These are phyloP conservation scores for Elaeagnus macrophylla DNA, from an alignment of 306 rosid species.

Conservation along the genomic window DNA sequence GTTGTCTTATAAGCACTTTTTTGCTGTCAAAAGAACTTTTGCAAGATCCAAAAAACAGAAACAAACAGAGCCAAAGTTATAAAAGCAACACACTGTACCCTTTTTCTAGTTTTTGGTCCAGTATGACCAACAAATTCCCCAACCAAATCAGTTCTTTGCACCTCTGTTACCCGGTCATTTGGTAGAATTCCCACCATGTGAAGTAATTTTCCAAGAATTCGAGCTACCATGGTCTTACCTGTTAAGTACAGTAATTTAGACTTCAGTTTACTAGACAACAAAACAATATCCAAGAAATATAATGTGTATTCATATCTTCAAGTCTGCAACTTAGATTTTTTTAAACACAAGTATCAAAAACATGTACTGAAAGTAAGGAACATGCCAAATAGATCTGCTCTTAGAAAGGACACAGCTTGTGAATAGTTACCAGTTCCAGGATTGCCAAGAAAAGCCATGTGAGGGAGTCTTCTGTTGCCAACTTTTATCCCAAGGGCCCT, in stretches of 20 bases:
- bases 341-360: background rate
- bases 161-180: conserved; percentile 83
- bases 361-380: background rate
- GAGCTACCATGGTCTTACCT: conserved; percentile 98
- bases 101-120: conserved; percentile 88
- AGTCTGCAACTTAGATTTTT: background rate
- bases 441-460: conserved; percentile 98
- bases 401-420: background rate
- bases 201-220: conserved; percentile 86
- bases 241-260: conserved; percentile 20
- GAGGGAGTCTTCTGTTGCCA: conserved; percentile 86
- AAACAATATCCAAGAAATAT: background rate
- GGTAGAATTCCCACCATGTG: conserved; percentile 94
- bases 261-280: background rate
- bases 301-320: background rate
- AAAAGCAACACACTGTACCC: conserved; percentile 33
- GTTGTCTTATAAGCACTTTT: no score
- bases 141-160: conserved; percentile 91
- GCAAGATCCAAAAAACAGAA: no score
- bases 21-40: no score
- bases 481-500: conserved; percentile 84
- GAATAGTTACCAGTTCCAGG: conserved; percentile 79
- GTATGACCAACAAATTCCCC: conserved; percentile 98
- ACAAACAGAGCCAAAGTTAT: background rate
- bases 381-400: background rate